Base-by-base conservation (phyloP, 2,329 filamentous ascomycete genomes). In the Fusarium pseudograminearum region DNA sequence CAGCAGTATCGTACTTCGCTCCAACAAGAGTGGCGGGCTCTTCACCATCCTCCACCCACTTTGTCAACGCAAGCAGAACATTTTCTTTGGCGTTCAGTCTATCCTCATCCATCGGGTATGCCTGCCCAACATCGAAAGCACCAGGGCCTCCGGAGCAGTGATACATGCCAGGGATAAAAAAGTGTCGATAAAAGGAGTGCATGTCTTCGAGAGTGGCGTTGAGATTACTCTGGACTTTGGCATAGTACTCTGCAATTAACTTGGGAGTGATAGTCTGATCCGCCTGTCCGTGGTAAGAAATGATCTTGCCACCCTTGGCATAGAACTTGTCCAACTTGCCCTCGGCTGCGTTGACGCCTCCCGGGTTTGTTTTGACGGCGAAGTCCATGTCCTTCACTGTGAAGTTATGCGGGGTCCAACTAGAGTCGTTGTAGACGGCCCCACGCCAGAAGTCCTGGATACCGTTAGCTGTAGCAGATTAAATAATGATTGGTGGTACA, bases 151-250 rank as follows among this genome's bases (percentile, higher is more conserved):
- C 57, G 0, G 24, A 33, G 4, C 60, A 62, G 30, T 62, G 57
- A 14, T 62, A 62, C 60, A 62, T 62, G 7, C 60, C 60, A 1
- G 60, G 57, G 7, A 62, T n/a, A 1, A 61, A 62, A 14, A 62
- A 62, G 0, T 55, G 60, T 1, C 57, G 20, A 16, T 62, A 62
- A 24, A 61, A 62, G 1, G 47, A 62, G 10, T 55, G 60, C 47
- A 62, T 55, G 0, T 47, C 57, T 1, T 47, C 34, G 0, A 62
- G 11, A 1, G 47, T 62, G 16, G 20, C 34, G 12, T 62, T 62
- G 2, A 62, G 41, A 7, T 55, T 62, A 4, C 34, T 34, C 10
- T 62, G 60, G 1, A 62, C 41, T 10, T 62, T 47, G 4, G 47
- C 34, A 15, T 62, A 62, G 8, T 62, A 55, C n/a, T 62, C 57